Conservation (phyloP, 2,329 filamentous ascomycete genomes). For the Penicillium fuscoglaucum region DNA sequence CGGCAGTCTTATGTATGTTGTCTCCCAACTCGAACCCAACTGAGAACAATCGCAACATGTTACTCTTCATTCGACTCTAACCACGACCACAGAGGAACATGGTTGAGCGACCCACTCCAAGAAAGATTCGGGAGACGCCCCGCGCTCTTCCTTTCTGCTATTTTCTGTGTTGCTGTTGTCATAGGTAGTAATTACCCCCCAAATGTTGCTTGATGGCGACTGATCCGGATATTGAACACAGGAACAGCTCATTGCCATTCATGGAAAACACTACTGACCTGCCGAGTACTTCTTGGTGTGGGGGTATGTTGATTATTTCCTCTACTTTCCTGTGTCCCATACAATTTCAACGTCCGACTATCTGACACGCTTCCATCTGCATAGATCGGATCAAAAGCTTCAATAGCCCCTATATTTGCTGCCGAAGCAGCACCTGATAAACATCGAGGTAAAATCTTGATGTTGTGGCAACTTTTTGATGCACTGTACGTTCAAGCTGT, state of each 20-base stretch:
- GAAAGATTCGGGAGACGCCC: constrained; percentile 31
- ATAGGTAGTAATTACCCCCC: background rate
- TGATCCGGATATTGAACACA: background rate
- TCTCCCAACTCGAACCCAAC: too few relatives aligned
- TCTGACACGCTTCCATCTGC: background rate
- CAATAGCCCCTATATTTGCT: constrained; percentile 26
- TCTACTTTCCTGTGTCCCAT: background rate
- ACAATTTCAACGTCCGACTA: background rate
- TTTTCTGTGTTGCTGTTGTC: constrained; percentile 22
- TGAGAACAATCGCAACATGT: too few relatives aligned
- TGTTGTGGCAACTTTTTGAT: constrained; percentile 29
- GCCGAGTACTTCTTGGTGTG: constrained; percentile 32
- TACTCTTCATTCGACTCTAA: background rate
- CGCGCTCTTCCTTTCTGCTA: constrained; percentile 41
- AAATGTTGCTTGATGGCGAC: background rate
- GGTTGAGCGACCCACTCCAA: constrained; percentile 27
- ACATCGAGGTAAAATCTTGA: constrained; percentile 21
- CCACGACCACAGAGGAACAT: constrained; percentile 1
- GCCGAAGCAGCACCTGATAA: constrained; percentile 23
- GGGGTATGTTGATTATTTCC: constrained; percentile 16
- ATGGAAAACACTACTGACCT: constrained; percentile 32
- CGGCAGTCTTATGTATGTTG: constrained; percentile 1
- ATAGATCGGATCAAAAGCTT: constrained; percentile 27
- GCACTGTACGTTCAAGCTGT: constrained; percentile 15
- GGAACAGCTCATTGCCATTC: constrained; percentile 13